These are phyloP conservation scores for Vitis riparia DNA, from an alignment of 164 flowering plant species.

Conservation along the genomic window DNA sequence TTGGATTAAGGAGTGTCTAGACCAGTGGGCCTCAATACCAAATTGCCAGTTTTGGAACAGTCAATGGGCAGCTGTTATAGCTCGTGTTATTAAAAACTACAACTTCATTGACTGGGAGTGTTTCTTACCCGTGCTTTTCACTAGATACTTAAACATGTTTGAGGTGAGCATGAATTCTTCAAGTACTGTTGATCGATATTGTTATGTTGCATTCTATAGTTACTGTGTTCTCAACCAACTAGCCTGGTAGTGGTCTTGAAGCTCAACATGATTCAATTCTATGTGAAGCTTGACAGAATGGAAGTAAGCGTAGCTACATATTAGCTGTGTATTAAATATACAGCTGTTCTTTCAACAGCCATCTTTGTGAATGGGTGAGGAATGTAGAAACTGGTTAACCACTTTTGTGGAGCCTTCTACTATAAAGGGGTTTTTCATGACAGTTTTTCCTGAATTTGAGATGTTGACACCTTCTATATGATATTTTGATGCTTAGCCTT, in stretches of 20 bases:
- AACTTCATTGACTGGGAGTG: slow-evolving; percentile 67
- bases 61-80: slow-evolving; percentile 84
- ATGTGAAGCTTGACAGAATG: neutral
- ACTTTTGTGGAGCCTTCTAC: neutral
- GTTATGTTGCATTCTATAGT: neutral
- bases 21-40: slow-evolving; percentile 76
- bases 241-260: neutral
- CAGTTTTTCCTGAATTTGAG: no score
- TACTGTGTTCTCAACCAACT: neutral
- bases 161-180: slow-evolving; percentile 53
- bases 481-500: no score
- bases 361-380: neutral
- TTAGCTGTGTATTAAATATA: neutral
- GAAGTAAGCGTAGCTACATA: neutral
- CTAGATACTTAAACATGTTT: slow-evolving; percentile 81
- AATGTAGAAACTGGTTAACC: neutral
- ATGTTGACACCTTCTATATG: no score
- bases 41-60: slow-evolving; percentile 96
- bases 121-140: slow-evolving; percentile 69
- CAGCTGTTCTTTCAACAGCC: neutral
- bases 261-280: neutral
- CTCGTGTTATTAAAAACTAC: slow-evolving; percentile 78
- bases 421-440: neutral
- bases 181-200: neutral
- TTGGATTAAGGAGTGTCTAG: slow-evolving; percentile 62